Base-by-base conservation (phyloP, 345 rosid species). In the Isatis tinctoria region DNA sequence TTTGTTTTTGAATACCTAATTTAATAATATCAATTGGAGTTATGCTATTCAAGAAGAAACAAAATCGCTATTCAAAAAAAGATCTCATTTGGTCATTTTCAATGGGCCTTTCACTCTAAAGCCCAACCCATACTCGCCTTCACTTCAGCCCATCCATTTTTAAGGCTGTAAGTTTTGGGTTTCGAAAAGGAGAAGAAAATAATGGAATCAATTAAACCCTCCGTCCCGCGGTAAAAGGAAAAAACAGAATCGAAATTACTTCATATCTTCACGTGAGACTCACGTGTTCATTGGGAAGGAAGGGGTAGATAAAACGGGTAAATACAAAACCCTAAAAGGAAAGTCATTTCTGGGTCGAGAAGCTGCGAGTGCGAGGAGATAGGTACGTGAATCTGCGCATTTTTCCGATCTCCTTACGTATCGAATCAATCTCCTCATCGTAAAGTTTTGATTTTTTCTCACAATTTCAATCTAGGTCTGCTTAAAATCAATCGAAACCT, bases 271-370 rank as follows among this genome's bases (percentile, higher is more conserved):
- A 60, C 60, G 51, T 71, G 75, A 72, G 40, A 47, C 30, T 49
- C 76, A 73, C 76, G 76, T 73, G 76, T 24, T 28, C 26, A 28
- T 32, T 45, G 32, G 49, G 26, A 52, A n/a, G n/a, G n/a, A n/a
- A 54, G 18, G n/a, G n/a, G 1, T 5, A 22, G 5, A 14, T 26
- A 24, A 24, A 22, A 30, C 45, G 2, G 12, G 4, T 7, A 11
- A 32, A 18, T 30, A 58, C 24, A 22, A 22, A 64, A 2, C 22
- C 77, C 49, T 22, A 56, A 35, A 72, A n/a, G 65, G 40, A 32
- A 27, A 26, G 3, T 35, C 27, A 32, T 65, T 54, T 63, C 45
- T 32, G 36, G 48, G 47, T 18, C 41, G 56, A 27, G 63, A 48
- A 30, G 26, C 22, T 40, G 11, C 52, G 32, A 53, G 60, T 40